Evolutionary conservation across 768 basidiomycete species (phyloP).

Genomic region (Boletus insuetus): DNA sequence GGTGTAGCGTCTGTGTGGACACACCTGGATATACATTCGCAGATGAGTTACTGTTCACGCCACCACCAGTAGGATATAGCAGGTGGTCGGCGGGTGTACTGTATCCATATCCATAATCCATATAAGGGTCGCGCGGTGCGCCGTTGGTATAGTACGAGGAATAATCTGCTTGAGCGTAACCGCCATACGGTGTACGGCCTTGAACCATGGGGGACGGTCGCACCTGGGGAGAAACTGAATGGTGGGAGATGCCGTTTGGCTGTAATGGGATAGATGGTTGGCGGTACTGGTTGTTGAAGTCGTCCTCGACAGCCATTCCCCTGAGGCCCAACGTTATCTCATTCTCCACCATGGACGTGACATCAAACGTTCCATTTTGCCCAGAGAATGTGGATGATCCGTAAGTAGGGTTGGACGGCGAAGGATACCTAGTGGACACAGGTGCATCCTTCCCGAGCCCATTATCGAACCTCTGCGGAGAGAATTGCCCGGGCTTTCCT

Average conservation of each 20-base stretch:
- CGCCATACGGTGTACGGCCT: conserved; percentile 45
- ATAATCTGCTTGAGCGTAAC: conserved; percentile 57
- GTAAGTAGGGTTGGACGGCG: conserved; percentile 43
- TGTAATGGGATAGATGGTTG: conserved; percentile 32
- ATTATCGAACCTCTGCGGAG: conserved; percentile 54
- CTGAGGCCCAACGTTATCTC: conserved; percentile 58
- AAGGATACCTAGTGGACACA: conserved; percentile 42
- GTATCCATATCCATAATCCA: conserved; percentile 59
- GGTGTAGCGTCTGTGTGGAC: conserved; percentile 41
- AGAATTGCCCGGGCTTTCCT: conserved; percentile 48
- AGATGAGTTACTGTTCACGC: conserved; percentile 42
- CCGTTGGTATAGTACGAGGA: conserved; percentile 55
- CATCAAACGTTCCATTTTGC: conserved; percentile 37
- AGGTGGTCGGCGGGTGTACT: conserved; percentile 48
- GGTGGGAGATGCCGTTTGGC: conserved; percentile 28
- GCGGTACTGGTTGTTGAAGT: conserved; percentile 41
- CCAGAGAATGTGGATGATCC: conserved; percentile 30
- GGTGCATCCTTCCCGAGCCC: conserved; percentile 40
- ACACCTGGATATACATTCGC: conserved; percentile 50
- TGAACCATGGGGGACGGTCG: conserved; percentile 45
- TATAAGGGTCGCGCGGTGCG: conserved; percentile 47
- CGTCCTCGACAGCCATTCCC: conserved; percentile 61
- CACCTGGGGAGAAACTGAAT: conserved; percentile 35
- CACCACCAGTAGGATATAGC: conserved; percentile 47
- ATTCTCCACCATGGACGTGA: conserved; percentile 44